Evolutionary conservation across 2,329 filamentous ascomycete genomes (phyloP).

Genomic region (Trichoderma aggressivum): DNA sequence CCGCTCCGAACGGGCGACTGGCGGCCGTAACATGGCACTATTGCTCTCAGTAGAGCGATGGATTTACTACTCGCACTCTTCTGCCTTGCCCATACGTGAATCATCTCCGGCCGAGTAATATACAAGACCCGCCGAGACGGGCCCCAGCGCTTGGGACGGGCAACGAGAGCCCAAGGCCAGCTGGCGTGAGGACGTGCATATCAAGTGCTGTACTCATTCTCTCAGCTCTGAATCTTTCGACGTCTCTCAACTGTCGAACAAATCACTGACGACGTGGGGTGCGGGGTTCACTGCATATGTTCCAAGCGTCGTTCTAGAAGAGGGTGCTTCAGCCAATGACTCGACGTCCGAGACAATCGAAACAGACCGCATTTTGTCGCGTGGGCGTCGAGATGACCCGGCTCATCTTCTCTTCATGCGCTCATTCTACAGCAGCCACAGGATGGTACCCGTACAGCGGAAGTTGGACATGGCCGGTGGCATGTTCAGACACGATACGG

Average conservation of each 20-base stretch:
- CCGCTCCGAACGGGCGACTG: constrained; percentile 20
- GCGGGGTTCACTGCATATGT: constrained; percentile 15
- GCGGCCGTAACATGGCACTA: constrained; percentile 4
- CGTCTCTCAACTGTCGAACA: background rate
- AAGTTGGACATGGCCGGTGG: background rate
- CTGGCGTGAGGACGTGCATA: background rate
- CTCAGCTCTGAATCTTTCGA: background rate
- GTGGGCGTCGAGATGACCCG: background rate
- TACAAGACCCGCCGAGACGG: background rate
- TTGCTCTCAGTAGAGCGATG: background rate
- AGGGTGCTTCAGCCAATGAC: constrained; percentile 6
- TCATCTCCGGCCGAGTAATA: background rate
- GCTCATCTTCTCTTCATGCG: background rate
- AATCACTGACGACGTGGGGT: constrained; percentile 13
- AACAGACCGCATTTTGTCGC: constrained; percentile 5
- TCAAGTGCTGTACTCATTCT: background rate
- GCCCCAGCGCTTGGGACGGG: background rate
- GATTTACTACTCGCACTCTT: background rate
- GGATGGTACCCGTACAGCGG: background rate
- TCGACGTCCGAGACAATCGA: background rate
- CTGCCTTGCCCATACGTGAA: background rate
- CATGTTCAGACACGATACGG: background rate
- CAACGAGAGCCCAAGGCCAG: background rate
- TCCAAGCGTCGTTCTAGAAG: constrained; percentile 18
- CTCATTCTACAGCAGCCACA: background rate